Base-by-base conservation (phyloP, 805 yeast species). In the Kluyveromyces aestuarii region DNA sequence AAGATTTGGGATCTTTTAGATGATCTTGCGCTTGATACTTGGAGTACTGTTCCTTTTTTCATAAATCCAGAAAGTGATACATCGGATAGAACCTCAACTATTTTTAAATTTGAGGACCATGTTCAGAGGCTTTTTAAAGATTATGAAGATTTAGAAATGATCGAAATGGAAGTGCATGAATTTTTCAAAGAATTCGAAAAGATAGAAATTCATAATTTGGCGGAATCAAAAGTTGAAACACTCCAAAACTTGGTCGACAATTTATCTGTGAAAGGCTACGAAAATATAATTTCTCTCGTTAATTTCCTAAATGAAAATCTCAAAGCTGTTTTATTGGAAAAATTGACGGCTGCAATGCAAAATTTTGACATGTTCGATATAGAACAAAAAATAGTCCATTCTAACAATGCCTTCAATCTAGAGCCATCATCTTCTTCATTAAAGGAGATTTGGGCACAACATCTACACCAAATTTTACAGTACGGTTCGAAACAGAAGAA, bases 41-140 rank as follows among this genome's bases (percentile, higher is more conserved):
- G 95, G 95, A 72, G 67, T 0, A 66, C 72, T 11, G 57, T 83
- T 10, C 62, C 72, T 0, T 73, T 13, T 16, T 16, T 10, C 37
- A 36, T 11, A 7, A 35, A 21, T 13, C 4, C 39, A n/a, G 14
- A 14, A 16, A 38, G 33, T 11, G 45, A 14, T 7, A 35, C 10
- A 10, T 14, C 6, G 8, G 10, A 5, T 37, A n/a, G 17, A 17
- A 17, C 25, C 25, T n/a, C 21, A 25, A 6, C 19, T 6, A 16
- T 43, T n/a, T 21, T 13, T 4, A 18, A 11, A 10, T 43, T 43
- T 36, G 45, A 43, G 25, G n/a, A 33, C 13, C 38, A n/a, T 33
- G 39, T 43, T 18, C 27, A 33, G 11, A 5, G 11, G 14, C 21
- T 43, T 13, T 14, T 43, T 13, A 11, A 16, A 2, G 39, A 43